Evolutionary conservation across 257 asterid species (phyloP).

Genomic region (Plantago ovata): DNA sequence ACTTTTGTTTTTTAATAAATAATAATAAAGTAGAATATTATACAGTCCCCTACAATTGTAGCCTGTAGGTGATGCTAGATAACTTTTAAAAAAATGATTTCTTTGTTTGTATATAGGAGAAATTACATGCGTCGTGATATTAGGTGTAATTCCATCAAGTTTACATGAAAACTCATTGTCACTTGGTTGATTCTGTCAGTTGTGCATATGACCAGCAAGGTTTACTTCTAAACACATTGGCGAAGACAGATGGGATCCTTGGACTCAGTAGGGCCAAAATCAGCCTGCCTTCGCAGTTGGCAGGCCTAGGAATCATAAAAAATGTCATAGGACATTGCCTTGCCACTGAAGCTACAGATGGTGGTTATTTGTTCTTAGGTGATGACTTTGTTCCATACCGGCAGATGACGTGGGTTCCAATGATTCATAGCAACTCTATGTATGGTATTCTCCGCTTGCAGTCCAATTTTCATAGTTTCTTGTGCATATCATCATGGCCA

Average conservation of each 20-base stretch:
- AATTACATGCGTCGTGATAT: too few species aligned
- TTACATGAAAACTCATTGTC: conserved; percentile 8
- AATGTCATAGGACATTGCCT: conserved; percentile 75
- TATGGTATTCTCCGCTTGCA: conserved; percentile 14
- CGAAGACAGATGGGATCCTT: conserved; percentile 71
- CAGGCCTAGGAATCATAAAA: conserved; percentile 46
- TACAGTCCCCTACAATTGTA: too few species aligned
- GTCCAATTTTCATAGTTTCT: neutral
- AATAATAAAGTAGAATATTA: too few species aligned
- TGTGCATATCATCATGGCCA: conserved; percentile 2
- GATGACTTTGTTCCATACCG: conserved; percentile 59
- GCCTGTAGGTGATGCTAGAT: too few species aligned
- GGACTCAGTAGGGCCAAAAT: conserved; percentile 68
- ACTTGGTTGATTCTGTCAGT: conserved; percentile 32
- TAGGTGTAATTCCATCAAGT: neutral
- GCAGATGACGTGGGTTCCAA: conserved; percentile 67
- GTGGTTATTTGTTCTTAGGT: conserved; percentile 72
- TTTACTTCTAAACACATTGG: conserved; percentile 51
- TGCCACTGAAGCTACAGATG: conserved; percentile 42
- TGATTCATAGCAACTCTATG: conserved; percentile 50
- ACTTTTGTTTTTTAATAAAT: too few species aligned
- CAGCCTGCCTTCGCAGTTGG: conserved; percentile 73
- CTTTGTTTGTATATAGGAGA: too few species aligned
- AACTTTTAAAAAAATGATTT: too few species aligned
- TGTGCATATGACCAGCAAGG: conserved; percentile 88